Base-by-base conservation (phyloP, 495 filamentous ascomycete genomes). In the Penicillium salamii region DNA sequence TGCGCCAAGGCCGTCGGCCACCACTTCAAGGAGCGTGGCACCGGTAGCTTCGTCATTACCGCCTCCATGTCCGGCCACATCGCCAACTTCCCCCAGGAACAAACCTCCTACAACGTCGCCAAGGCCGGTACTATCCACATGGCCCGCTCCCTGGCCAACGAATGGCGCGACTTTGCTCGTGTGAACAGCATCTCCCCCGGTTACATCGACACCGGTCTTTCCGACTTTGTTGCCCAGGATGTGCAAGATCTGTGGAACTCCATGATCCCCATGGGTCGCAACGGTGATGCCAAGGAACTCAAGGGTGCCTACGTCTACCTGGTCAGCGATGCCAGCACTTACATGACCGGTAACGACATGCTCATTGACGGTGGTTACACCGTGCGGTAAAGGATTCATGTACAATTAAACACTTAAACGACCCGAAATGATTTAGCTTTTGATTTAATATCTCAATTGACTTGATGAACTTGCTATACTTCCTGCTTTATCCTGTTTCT, bases 261-360 rank as follows among this genome's bases (percentile, higher is more conserved):
- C 0, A 90, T 90, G 87, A 90, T 89, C 39, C 87, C 88, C 3
- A 77, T 91, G 75, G 85, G 83, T 17, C 78, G 88, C 14, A 74
- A 87, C 39, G 88, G 87, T 26, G 70, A 86, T 20, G 86, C 87
- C 0, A 88, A 89, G 77, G 88, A 92, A 78, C 64, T 92, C 31
- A 92, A 92, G 81, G 88, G 84, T 5, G 86, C 85, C 5, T 92
- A 90, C 65, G 83, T 90, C 6, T 92, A 90, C 62, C 65, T 92
- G 52, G 74, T 76, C 50, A 83, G 77, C 55, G 86, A 92, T 68
- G 88, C 88, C 7, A 83, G 82, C 65, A 84, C 84, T 33, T 96
- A 91, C 68, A 96, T 85, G 14, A 97, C 90, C 2, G 92, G 90
- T 6, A 72, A 71, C 6, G 89, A 95, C 69, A 69, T 95, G 37